These are phyloP conservation scores for Fraxinus quadrangulata DNA, from an alignment of 257 asterid species.

Conservation along the genomic window DNA sequence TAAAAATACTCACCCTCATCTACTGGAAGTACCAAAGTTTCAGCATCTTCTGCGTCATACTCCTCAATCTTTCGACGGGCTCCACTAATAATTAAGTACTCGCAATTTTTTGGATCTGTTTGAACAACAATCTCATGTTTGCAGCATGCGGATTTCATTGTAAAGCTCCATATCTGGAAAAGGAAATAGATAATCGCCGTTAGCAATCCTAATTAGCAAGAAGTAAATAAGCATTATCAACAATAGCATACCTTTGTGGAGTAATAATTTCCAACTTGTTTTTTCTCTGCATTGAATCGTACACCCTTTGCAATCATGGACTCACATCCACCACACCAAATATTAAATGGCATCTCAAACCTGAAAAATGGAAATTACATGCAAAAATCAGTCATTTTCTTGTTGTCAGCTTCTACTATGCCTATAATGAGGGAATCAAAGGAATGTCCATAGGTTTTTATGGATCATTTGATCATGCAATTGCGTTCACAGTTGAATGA, in stretches of 20 bases:
- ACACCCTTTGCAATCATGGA: conserved; percentile 99
- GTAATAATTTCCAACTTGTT: conserved; percentile 82
- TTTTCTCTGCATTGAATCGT: conserved; percentile 94
- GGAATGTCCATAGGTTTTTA: not conserved
- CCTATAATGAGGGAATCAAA: conserved; percentile 2
- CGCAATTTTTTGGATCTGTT: conserved; percentile 89
- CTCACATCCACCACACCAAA: conserved; percentile 98
- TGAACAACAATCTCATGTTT: conserved; percentile 86
- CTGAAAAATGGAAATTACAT: conserved; percentile 39
- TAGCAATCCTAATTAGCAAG: not conserved
- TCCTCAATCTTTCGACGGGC: conserved; percentile 82
- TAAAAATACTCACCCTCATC: conserved; percentile 61
- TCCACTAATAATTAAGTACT: conserved; percentile 78
- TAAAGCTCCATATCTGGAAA: conserved; percentile 91
- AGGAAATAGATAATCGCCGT: conserved; percentile 13
- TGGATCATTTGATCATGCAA: not conserved
- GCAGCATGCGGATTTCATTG: conserved; percentile 97
- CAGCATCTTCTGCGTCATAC: conserved; percentile 93
- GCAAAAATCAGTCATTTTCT: not conserved
- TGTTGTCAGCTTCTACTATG: not conserved
- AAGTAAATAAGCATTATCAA: not conserved
- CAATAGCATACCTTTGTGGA: conserved; percentile 70
- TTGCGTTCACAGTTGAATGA: not conserved
- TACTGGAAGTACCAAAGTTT: conserved; percentile 72
- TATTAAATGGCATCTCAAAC: conserved; percentile 91